Conservation (phyloP, 1,139 yeast genomes). For the Starmera stellimalicola region DNA sequence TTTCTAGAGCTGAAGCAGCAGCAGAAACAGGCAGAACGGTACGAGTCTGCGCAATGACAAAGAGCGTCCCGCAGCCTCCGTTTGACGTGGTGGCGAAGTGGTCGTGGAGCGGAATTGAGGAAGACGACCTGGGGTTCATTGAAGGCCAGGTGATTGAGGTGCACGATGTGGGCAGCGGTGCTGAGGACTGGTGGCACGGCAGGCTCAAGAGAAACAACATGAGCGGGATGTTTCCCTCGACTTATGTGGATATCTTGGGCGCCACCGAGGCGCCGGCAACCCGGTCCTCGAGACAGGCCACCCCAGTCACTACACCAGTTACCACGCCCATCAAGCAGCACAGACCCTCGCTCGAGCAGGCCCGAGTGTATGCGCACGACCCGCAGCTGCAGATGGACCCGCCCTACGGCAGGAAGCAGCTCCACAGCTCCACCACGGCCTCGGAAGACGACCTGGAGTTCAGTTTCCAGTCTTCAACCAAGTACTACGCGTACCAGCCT, state of each 20-base stretch:
- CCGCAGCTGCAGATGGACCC: not conserved
- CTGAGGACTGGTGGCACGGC: constrained; percentile 93
- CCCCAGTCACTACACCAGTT: not conserved
- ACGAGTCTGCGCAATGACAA: too few species aligned
- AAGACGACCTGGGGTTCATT: constrained; percentile 82
- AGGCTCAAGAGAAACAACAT: constrained; percentile 68
- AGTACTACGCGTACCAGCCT: constrained; percentile 12
- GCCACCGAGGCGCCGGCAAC: constrained; percentile 11
- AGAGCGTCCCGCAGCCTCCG: constrained; percentile 43
- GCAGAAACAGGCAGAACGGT: too few species aligned
- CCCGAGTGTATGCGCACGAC: constrained; percentile 4
- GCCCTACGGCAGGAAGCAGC: not conserved
- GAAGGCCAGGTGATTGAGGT: constrained; percentile 92
- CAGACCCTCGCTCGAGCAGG: not conserved
- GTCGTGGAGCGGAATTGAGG: constrained; percentile 88
- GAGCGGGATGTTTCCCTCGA: constrained; percentile 80
- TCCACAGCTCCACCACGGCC: not conserved
- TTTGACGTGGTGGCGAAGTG: constrained; percentile 70
- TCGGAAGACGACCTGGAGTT: constrained; percentile 11
- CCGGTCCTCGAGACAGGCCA: not conserved
- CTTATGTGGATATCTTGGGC: constrained; percentile 61
- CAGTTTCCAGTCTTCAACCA: constrained; percentile 18
- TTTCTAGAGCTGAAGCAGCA: too few species aligned
- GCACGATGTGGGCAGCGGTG: constrained; percentile 72
- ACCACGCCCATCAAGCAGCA: not conserved